Evolutionary conservation across 441 rosid genomes (phyloP).

Genomic region (Codiaeum variegatum): DNA sequence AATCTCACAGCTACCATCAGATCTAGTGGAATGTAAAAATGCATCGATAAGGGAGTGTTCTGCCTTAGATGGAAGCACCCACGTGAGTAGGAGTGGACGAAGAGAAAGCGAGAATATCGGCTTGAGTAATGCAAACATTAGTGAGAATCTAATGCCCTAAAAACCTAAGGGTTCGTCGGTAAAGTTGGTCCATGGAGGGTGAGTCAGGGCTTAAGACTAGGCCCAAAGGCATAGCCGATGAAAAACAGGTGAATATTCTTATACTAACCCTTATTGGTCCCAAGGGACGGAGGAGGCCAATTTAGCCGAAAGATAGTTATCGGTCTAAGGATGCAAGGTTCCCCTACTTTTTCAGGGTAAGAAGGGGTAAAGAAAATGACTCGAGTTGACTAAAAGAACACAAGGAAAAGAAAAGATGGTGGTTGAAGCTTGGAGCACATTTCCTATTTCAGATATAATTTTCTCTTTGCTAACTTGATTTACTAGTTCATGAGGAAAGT

Average conservation of each 20-base stretch:
- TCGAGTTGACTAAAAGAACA: too few relatives aligned
- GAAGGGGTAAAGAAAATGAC: background rate
- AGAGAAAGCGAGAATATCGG: constrained; percentile 9
- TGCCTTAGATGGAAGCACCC: too few relatives aligned
- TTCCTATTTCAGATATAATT: too few relatives aligned
- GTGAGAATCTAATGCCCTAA: background rate
- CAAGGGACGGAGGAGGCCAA: background rate
- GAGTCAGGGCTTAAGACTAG: background rate
- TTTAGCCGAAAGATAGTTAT: constrained; percentile 1
- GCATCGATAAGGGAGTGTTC: too few relatives aligned
- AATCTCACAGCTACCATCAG: too few relatives aligned
- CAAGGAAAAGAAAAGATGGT: too few relatives aligned
- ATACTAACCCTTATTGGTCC: background rate
- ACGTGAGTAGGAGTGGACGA: too few relatives aligned
- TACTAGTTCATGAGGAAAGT: too few relatives aligned
- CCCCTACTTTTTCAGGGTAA: background rate
- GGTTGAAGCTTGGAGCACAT: too few relatives aligned
- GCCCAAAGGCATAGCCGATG: constrained; percentile 9
- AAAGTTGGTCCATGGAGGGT: background rate
- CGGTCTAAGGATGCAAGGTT: background rate
- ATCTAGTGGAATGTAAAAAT: too few relatives aligned
- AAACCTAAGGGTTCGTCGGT: background rate
- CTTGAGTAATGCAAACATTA: constrained; percentile 8
- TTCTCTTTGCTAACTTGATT: too few relatives aligned
- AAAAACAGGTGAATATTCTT: constrained; percentile 15